A percentile compares a stretch with the other conserved stretches of the same genome.
Conservation (phyloP, 1,284 basidiomycete species). For the Leccinum brunneo-olivaceum region DNA sequence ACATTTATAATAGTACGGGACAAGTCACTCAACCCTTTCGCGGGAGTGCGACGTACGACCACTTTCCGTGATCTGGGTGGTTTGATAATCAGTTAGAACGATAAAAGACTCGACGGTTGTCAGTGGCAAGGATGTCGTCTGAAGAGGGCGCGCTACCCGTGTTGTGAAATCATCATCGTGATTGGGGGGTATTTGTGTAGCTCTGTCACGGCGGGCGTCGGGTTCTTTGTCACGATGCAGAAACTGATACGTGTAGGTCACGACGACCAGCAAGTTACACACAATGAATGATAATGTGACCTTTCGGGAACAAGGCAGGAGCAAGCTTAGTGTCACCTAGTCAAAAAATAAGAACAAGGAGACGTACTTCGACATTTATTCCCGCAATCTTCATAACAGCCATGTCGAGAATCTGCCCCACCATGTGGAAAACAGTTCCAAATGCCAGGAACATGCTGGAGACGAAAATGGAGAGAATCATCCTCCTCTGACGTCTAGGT, state of each 20-base stretch:
- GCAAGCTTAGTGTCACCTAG: not conserved
- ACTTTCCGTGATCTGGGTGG: not conserved
- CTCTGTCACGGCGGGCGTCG: not conserved
- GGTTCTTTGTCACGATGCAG: constrained; percentile 1
- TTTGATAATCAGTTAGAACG: not conserved
- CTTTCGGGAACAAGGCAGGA: constrained; percentile 4
- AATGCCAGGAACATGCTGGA: constrained; percentile 19
- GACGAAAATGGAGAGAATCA: constrained; percentile 24
- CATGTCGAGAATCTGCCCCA: constrained; percentile 13
- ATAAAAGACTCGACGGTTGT: constrained; percentile 9
- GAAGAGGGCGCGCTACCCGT: not conserved
- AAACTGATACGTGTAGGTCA: constrained; percentile 19
- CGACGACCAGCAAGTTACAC: constrained; percentile 26
- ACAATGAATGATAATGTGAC: constrained; percentile 18
- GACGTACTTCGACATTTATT: constrained; percentile 17
- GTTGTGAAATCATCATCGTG: constrained; percentile 15
- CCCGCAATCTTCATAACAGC: constrained; percentile 8
- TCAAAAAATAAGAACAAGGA: not conserved
- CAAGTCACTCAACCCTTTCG: not conserved
- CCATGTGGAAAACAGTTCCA: constrained; percentile 16
- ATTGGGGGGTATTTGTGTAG: not conserved
- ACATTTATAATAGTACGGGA: not conserved
- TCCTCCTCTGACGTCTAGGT: constrained; percentile 19
- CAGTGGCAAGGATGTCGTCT: not conserved
- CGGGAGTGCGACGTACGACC: not conserved